Evolutionary conservation across 768 basidiomycete species (phyloP), one percentile per base, ranked within the genome.

Genomic region (Tylopilus intermedius): DNA sequence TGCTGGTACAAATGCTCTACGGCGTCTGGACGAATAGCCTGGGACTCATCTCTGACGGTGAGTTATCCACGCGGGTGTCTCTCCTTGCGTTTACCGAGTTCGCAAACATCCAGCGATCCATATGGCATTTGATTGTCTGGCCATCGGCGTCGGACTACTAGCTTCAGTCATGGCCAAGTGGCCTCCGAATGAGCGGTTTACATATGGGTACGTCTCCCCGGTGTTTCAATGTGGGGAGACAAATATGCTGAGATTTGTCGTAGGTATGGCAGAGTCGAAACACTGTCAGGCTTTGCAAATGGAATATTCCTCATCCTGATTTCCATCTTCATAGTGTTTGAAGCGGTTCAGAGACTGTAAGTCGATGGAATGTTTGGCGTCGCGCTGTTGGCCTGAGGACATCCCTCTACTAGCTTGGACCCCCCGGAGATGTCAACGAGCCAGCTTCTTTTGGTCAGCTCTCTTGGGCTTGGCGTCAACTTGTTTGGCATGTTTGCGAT

Each of bases 61-160:
- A 61, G 81, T 64, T n/a, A 33, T 40, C 29, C 4, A 18, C 27
- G 15, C 9, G 15, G 13, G 15, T 39, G n/a, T 11, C 6, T 29
- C n/a, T 51, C 43, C 29, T 15, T 40, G 27, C 42, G 21, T 51
- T 46, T 10, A 40, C 49, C 53, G 46, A 57, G 41, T 46, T 51
- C 5, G 15, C 30, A 15, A 18, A 42, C 40, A n/a, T 47, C 24
- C 58, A 98, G 95, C 96, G 21, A 98, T 99, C 35, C 96, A 99
- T 65, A 99, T 98, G 96, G 91, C 93, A 10, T 99, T 99, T 61
- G 96, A 99, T 71, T 98, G 96, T 65, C 84, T 97, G 80, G 95
- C 95, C 0, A 92, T 99, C 47, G 93, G 84, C 0, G 90, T 99
- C 48, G 96, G 96, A 2, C 78, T 99, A 3, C 83, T 96, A 51